A percentile compares a stretch with the other conserved stretches of the same genome.
These are phyloP conservation scores for Nigrograna mackinnonii DNA, from an alignment of 2,329 filamentous ascomycete species.

Conservation along the genomic window DNA sequence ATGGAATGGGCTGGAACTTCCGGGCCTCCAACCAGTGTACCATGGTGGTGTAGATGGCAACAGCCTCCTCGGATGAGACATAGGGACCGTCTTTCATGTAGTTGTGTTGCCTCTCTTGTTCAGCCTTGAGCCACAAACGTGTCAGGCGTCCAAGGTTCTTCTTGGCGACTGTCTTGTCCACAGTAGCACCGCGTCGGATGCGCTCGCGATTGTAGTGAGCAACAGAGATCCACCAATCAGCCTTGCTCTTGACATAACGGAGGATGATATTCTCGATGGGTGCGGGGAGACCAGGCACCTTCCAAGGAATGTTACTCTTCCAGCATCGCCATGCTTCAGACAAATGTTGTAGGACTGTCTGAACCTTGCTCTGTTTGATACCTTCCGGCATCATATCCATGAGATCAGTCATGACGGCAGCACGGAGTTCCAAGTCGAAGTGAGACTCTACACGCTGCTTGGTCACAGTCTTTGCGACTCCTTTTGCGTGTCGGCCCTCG, in stretches of 20 bases:
- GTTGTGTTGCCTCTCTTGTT: constrained; percentile 98
- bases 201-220: constrained; percentile 98
- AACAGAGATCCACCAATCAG: constrained; percentile 99
- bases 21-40: constrained; percentile 98
- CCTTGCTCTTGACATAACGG: constrained; percentile 98
- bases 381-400: constrained; percentile 99
- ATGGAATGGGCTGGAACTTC: constrained; percentile 98
- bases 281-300: constrained; percentile 92
- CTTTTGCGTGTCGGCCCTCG: constrained; percentile 97
- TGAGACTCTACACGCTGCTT: constrained; percentile 99
- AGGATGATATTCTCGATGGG: constrained; percentile 99
- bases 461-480: constrained; percentile 97
- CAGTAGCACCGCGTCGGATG: constrained; percentile 92
- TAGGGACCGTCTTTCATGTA: constrained; percentile 99
- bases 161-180: constrained; percentile 99
- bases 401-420: constrained; percentile 97
- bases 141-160: constrained; percentile 97
- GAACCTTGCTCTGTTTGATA: constrained; percentile 99
- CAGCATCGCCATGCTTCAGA: constrained; percentile 99
- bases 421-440: constrained; percentile 94
- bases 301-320: constrained; percentile 99
- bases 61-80: constrained; percentile 96
- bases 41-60: constrained; percentile 97
- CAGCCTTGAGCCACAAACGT: constrained; percentile 93
- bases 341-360: constrained; percentile 94